These are phyloP conservation scores for Lupinus albus DNA, from an alignment of 306 rosid genomes.

Conservation along the genomic window DNA sequence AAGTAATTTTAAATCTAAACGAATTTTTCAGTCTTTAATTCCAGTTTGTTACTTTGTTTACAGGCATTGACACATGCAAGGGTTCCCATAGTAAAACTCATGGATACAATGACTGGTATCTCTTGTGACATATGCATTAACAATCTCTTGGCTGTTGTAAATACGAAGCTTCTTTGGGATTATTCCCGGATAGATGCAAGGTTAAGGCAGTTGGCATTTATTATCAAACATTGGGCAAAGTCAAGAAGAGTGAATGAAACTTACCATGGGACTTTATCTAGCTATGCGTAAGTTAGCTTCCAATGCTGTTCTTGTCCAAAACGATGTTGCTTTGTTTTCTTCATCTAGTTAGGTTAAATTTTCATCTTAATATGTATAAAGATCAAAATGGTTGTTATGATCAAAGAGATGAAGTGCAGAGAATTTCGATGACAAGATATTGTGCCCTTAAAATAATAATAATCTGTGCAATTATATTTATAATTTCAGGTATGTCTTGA, in stretches of 20 bases:
- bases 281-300: constrained; percentile 89
- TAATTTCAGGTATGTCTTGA: constrained; percentile 90
- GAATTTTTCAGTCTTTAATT: constrained; percentile 16
- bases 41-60: constrained; percentile 46
- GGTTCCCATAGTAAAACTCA: constrained; percentile 96
- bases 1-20: constrained; percentile 15
- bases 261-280: constrained; percentile 94
- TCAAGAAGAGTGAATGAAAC: constrained; percentile 97
- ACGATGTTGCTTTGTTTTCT: not conserved
- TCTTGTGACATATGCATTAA: constrained; percentile 97
- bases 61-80: constrained; percentile 97
- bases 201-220: constrained; percentile 76
- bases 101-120: constrained; percentile 87
- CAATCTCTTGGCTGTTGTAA: constrained; percentile 90
- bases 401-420: constrained; percentile 14
- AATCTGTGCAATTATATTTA: constrained; percentile 36
- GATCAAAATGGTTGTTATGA: constrained; percentile 10
- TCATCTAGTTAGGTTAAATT: not conserved
- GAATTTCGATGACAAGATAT: constrained; percentile 21
- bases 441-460: not conserved
- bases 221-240: constrained; percentile 97
- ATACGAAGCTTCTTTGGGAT: constrained; percentile 89
- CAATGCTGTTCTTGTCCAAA: constrained; percentile 1
- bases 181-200: constrained; percentile 79
- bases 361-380: not conserved